Percentiles rank a stretch among this genome's conserved stretches.
Conservation (phyloP, 805 yeast species). For the Sugiyamaella marilandica region DNA sequence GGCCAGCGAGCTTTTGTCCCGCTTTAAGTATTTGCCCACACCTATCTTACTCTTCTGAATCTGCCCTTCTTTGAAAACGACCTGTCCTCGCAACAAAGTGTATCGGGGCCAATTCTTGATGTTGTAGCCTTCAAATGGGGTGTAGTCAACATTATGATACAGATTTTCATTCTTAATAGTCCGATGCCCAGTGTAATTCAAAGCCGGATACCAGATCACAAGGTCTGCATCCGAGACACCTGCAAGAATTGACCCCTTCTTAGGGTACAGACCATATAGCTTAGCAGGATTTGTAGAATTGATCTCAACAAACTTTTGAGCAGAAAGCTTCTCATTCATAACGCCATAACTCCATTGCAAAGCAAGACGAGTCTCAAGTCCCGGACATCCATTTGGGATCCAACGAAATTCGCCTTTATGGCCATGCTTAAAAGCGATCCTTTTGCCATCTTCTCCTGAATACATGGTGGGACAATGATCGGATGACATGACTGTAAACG, state of each 20-base stretch:
- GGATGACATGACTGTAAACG: conserved; percentile 1
- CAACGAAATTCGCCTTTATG: conserved; percentile 2
- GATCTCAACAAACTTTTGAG: conserved; percentile 39
- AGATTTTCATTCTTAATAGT: conserved; percentile 16
- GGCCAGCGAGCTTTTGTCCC: background rate
- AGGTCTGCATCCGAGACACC: conserved; percentile 39
- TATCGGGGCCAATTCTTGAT: background rate
- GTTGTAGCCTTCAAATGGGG: conserved; percentile 26
- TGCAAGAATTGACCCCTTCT: conserved; percentile 34
- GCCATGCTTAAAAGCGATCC: conserved; percentile 2
- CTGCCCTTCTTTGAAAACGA: conserved; percentile 3
- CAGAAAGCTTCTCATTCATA: conserved; percentile 35
- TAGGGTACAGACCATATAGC: conserved; percentile 37
- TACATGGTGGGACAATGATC: conserved; percentile 4
- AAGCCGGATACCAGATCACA: conserved; percentile 40
- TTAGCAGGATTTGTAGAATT: conserved; percentile 42
- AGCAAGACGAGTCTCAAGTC: background rate
- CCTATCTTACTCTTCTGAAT: background rate
- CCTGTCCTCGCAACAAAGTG: background rate
- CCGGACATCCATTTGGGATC: background rate
- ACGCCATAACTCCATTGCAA: conserved; percentile 34
- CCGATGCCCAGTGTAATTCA: conserved; percentile 18
- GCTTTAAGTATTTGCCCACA: background rate
- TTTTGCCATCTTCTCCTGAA: conserved; percentile 1
- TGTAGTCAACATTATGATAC: conserved; percentile 12